Percentiles rank a stretch among this genome's conserved stretches.
These are phyloP conservation scores for Mimosa pudica DNA, from an alignment of 306 rosid species.

Conservation along the genomic window DNA sequence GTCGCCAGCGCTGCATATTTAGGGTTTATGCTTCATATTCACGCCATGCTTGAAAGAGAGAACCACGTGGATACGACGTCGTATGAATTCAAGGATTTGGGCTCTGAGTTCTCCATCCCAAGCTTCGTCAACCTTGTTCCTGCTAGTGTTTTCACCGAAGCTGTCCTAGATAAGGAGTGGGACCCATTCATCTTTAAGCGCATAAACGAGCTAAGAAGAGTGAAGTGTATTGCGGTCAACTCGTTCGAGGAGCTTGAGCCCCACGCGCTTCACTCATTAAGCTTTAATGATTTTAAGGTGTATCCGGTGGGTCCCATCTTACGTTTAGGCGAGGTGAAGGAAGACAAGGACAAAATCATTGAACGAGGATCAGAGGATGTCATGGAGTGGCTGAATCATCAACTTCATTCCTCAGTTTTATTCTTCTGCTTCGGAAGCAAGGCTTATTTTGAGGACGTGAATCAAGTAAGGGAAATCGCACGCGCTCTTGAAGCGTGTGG, in stretches of 20 bases:
- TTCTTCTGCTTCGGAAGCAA: background rate
- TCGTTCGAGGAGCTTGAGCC: background rate
- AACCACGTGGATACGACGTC: background rate
- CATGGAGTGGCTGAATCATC: background rate
- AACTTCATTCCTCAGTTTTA: background rate
- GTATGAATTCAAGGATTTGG: background rate
- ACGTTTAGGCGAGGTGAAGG: background rate
- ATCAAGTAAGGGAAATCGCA: background rate
- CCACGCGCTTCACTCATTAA: background rate
- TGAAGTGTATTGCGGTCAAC: background rate
- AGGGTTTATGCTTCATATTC: background rate
- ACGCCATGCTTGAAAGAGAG: background rate
- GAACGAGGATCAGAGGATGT: background rate
- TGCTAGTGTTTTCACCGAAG: background rate
- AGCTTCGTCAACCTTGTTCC: background rate
- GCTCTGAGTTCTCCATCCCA: background rate
- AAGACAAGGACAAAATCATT: no score
- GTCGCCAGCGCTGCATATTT: background rate
- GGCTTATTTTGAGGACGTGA: background rate
- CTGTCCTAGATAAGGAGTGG: background rate
- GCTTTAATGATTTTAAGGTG: background rate
- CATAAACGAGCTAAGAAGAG: background rate
- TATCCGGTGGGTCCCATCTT: background rate
- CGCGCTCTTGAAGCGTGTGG: background rate
- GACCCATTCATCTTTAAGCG: background rate